phyloP scores from a whole-genome alignment of 2,329 filamentous ascomycete genomes.

The Capronia epimyces region DNA sequence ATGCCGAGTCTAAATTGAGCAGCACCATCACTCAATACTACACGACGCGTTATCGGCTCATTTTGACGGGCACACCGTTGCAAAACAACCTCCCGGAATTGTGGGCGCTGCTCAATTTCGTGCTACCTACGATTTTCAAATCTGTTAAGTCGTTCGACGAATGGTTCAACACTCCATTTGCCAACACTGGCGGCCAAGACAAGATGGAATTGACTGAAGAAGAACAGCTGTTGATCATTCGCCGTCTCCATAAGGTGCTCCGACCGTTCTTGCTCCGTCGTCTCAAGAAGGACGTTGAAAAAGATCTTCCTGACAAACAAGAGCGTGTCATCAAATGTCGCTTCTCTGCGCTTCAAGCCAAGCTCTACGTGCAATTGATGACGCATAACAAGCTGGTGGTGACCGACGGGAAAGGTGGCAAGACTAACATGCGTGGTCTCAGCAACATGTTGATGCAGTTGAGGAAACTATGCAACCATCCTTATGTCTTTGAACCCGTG shows the following conservation, averaged over 20 bases:
- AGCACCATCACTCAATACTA: conserved; percentile 94
- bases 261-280: conserved; percentile 94
- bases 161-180: conserved; percentile 99
- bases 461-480: conserved; percentile 97
- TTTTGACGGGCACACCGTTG: conserved; percentile 91
- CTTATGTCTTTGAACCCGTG: conserved; percentile 96
- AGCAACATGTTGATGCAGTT: conserved; percentile 99
- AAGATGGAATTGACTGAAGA: conserved; percentile 99
- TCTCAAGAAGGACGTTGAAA: conserved; percentile 99
- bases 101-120: conserved; percentile 98
- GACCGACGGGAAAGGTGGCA: conserved; percentile 90
- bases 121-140: conserved; percentile 97
- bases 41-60: conserved; percentile 86
- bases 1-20: conserved; percentile 90
- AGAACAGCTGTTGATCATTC: conserved; percentile 97
- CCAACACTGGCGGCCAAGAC: conserved; percentile 94
- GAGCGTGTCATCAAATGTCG: conserved; percentile 99
- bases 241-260: conserved; percentile 94
- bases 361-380: conserved; percentile 95
- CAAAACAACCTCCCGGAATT: conserved; percentile 96
- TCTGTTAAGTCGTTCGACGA: conserved; percentile 98
- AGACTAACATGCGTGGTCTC: conserved; percentile 85
- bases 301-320: conserved; percentile 96
- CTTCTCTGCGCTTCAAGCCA: conserved; percentile 88
- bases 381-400: conserved; percentile 92